Conservation (phyloP, 768 basidiomycete genomes). For the Kwoniella dejecticola region DNA sequence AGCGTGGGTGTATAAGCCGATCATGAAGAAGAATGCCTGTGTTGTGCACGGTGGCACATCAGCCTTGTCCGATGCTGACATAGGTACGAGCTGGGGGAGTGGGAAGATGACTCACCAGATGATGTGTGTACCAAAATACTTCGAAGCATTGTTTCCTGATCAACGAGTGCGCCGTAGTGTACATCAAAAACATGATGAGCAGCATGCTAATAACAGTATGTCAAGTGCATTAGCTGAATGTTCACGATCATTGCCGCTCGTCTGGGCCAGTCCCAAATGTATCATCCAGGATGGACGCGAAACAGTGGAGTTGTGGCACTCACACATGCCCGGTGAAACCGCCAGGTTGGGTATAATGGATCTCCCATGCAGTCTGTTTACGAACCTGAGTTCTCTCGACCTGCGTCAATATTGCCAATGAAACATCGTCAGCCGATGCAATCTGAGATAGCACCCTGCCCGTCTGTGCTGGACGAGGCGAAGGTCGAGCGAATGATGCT, state of each 20-base stretch:
- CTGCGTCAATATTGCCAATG: slow-evolving; percentile 12
- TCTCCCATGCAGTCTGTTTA: slow-evolving; percentile 71
- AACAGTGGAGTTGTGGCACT: slow-evolving; percentile 12
- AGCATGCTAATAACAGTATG: slow-evolving; percentile 63
- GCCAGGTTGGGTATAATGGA: slow-evolving; percentile 84
- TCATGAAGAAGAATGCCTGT: slow-evolving; percentile 32
- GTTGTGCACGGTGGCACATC: not conserved
- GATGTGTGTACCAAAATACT: slow-evolving; percentile 96
- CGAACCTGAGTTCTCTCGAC: slow-evolving; percentile 64
- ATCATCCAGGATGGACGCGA: not conserved
- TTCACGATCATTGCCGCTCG: too few species aligned
- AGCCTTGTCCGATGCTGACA: not conserved
- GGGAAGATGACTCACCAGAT: slow-evolving; percentile 51
- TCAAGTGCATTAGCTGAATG: too few species aligned
- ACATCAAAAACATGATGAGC: slow-evolving; percentile 88
- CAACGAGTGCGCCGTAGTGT: slow-evolving; percentile 84
- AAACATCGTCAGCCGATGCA: not conserved
- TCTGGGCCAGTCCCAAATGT: too few species aligned
- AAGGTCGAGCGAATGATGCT: too few species aligned
- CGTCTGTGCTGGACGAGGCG: too few species aligned
- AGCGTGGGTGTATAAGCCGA: slow-evolving; percentile 75
- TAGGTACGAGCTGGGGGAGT: too few species aligned
- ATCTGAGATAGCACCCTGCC: too few species aligned
- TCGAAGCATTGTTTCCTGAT: slow-evolving; percentile 89
- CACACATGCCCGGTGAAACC: slow-evolving; percentile 89